A percentile compares a stretch with the other conserved stretches of the same genome.
Evolutionary conservation across 129 eudicot genomes (phyloP).

Genomic region (Mikania micrantha): DNA sequence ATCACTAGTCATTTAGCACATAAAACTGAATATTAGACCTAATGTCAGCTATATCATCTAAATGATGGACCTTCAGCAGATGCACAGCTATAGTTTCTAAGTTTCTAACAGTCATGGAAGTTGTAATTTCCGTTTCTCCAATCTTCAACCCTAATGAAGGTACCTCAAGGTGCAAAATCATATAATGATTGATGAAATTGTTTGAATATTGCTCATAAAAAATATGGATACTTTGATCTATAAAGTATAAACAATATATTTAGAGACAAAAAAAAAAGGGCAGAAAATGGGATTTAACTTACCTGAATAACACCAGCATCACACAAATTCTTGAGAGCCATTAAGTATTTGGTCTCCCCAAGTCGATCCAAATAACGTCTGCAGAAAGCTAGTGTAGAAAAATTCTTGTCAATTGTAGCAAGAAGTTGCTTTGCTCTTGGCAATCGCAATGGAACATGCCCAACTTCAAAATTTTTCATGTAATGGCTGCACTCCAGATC

Average conservation of each 20-base stretch:
- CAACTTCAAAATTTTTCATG: constrained; percentile 94
- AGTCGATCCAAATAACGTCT: constrained; percentile 94
- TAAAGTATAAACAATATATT: background rate
- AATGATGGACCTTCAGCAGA: background rate
- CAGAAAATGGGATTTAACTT: background rate
- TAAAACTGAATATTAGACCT: background rate
- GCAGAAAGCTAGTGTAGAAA: constrained; percentile 95
- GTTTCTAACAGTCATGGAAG: background rate
- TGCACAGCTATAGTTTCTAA: background rate
- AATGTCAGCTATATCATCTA: background rate
- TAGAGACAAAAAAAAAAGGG: background rate
- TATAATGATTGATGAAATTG: background rate
- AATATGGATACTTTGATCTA: background rate
- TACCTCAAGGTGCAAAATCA: background rate
- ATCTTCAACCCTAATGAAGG: background rate
- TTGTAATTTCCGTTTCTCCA: background rate
- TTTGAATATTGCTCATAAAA: background rate
- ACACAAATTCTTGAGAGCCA: constrained; percentile 96
- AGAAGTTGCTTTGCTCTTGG: constrained; percentile 95
- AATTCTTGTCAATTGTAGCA: constrained; percentile 87
- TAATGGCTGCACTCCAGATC: constrained; percentile 99
- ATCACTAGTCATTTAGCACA: background rate
- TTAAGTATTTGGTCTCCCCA: constrained; percentile 91
- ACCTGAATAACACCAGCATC: constrained; percentile 99
- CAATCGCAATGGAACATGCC: constrained; percentile 84